Base-by-base conservation (phyloP, 108 stramenopile genomes). In the Asterionellopsis glacialis region DNA sequence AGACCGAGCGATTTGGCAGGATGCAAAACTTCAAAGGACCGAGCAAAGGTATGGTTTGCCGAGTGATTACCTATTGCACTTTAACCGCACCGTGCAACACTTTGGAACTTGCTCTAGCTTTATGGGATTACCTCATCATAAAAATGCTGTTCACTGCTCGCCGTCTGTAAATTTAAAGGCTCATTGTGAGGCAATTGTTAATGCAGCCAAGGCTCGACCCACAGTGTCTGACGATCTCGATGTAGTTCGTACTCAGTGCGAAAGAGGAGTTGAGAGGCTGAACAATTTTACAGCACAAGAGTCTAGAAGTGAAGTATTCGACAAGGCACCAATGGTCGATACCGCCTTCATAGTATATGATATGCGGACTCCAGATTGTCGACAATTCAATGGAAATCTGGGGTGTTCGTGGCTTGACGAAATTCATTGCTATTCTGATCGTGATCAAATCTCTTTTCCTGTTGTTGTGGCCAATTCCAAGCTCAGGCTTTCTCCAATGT, bases 401-500 rank as follows among this genome's bases (percentile, higher is more conserved):
- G 14, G 14, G 7, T 69, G 68, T 45, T 28, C 39, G 0, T 69
- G 68, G 68, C 40, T 53, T 39, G 51, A 69, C 18, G 68, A 69
- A 63, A 62, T 63, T 41, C 61, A 62, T n/a, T 69, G 68, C 26
- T 63, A 48, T 51, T 51, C 51, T 2, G 68, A 69, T 63, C 68
- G 68, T 15, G 68, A 69, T 57, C 68, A 69, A 63, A 28, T 69
- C 5, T 54, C 51, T 27, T 69, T 69, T 26, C 51, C 61, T 21
- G 9, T 5, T 12, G 10, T 51, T 21, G 6, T 53, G 5, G 18
- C n/a, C 9, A n/a, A 4, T 55, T n/a, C 15, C 33, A 11, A 11
- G 1, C 27, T 28, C 7, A 22, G n/a, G 10, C n/a, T 25, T 3
- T 25, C 53, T 9, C 26, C 53, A 2, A 2, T 4, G 9, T 22